These are phyloP conservation scores for Nemania abortiva DNA, from an alignment of 2,329 filamentous ascomycete species.

Conservation along the genomic window DNA sequence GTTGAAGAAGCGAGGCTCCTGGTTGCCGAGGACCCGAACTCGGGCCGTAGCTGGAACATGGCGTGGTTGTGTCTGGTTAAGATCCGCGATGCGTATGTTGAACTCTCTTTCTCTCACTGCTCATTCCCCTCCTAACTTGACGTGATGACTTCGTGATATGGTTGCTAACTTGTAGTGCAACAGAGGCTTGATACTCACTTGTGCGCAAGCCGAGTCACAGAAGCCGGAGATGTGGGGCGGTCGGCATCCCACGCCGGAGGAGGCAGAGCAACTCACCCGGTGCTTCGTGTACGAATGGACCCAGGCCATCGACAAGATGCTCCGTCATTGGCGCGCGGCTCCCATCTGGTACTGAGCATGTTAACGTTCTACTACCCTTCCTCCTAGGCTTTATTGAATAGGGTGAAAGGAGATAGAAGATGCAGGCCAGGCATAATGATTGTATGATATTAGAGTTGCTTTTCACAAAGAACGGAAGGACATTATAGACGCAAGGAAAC, in stretches of 20 bases:
- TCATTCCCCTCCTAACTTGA: background rate
- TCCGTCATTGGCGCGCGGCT: constrained; percentile 74
- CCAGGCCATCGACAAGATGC: constrained; percentile 72
- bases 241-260: constrained; percentile 65
- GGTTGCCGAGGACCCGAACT: constrained; percentile 73
- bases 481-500: background rate
- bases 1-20: constrained; percentile 73
- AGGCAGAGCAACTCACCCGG: constrained; percentile 68
- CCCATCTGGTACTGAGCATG: constrained; percentile 65
- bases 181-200: constrained; percentile 70
- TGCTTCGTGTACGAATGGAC: constrained; percentile 77
- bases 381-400: background rate
- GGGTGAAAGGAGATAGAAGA: background rate
- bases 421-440: constrained; percentile 1
- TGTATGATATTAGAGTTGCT: constrained; percentile 6
- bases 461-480: background rate
- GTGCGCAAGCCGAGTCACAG: constrained; percentile 70
- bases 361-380: background rate
- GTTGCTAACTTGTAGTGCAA: constrained; percentile 8
- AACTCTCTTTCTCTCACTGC: background rate
- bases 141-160: background rate
- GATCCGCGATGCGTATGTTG: constrained; percentile 72
- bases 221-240: constrained; percentile 79
- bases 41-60: constrained; percentile 80
- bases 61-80: constrained; percentile 79